phyloP scores from a whole-genome alignment of 1,284 basidiomycete species.

The Ganoderma meredithae region DNA sequence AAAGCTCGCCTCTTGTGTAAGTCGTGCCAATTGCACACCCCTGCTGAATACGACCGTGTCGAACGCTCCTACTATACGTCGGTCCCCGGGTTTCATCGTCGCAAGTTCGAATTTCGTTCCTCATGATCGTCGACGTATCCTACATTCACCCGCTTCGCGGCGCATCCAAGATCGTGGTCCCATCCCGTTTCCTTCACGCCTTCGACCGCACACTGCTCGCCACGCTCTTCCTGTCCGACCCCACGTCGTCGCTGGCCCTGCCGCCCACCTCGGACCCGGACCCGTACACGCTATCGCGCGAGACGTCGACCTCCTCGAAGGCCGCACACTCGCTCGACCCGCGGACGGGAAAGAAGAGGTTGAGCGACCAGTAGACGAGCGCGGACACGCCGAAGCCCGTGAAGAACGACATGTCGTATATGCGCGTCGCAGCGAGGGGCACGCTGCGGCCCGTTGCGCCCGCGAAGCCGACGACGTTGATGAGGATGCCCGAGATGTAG shows the following conservation, averaged over 20 bases:
- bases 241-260: conserved; percentile 24
- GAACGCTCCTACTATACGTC: no score
- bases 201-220: conserved; percentile 9
- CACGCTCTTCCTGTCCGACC: conserved; percentile 28
- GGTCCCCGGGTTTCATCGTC: no score
- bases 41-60: no score
- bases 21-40: no score
- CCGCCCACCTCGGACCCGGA: conserved; percentile 6
- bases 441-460: conserved; percentile 68
- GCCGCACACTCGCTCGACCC: conserved; percentile 48
- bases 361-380: conserved; percentile 68
- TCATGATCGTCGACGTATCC: no score
- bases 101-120: no score
- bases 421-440: conserved; percentile 67
- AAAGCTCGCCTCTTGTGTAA: no score
- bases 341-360: conserved; percentile 63
- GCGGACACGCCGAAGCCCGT: conserved; percentile 79
- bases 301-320: conserved; percentile 74
- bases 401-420: conserved; percentile 82
- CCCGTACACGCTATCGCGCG: conserved; percentile 30
- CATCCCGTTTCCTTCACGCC: no score
- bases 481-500: conserved; percentile 79
- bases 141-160: no score
- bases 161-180: no score
- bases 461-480: conserved; percentile 82